A percentile compares a stretch with the other conserved stretches of the same genome.
Evolutionary conservation across 2,329 filamentous ascomycete species (phyloP).

Genomic region (Colletotrichum sp.): DNA sequence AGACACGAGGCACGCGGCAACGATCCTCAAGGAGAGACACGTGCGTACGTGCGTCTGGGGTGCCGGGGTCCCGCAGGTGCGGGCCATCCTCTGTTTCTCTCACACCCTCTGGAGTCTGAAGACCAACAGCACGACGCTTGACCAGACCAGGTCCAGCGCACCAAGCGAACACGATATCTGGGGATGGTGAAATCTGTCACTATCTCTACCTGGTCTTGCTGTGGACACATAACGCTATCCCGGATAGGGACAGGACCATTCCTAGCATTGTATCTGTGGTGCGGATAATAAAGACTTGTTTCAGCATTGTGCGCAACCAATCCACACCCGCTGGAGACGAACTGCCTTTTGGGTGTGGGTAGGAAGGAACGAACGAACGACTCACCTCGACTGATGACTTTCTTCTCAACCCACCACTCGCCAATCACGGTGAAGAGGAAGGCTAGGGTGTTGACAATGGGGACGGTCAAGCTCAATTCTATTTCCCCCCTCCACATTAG

Average conservation of each 20-base stretch:
- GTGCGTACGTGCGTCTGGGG: background rate
- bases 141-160: background rate
- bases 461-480: slow-evolving; percentile 93
- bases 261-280: slow-evolving; percentile 78
- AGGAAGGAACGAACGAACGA: slow-evolving; percentile 23
- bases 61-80: background rate
- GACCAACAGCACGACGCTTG: background rate
- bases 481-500: background rate
- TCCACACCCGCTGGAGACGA: background rate
- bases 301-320: background rate
- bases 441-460: slow-evolving; percentile 91
- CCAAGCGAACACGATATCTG: background rate
- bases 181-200: background rate
- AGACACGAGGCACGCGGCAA: background rate
- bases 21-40: background rate
- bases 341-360: background rate
- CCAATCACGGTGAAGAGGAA: slow-evolving; percentile 96
- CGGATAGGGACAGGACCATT: slow-evolving; percentile 78
- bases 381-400: slow-evolving; percentile 83
- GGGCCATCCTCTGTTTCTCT: background rate
- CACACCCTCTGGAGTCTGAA: background rate
- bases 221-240: slow-evolving; percentile 85
- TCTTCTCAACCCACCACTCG: slow-evolving; percentile 93
- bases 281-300: background rate
- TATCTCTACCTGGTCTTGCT: slow-evolving; percentile 48